phyloP scores from a whole-genome alignment of 73 alveolate genomes.

The Paramecium sexaurelia region DNA sequence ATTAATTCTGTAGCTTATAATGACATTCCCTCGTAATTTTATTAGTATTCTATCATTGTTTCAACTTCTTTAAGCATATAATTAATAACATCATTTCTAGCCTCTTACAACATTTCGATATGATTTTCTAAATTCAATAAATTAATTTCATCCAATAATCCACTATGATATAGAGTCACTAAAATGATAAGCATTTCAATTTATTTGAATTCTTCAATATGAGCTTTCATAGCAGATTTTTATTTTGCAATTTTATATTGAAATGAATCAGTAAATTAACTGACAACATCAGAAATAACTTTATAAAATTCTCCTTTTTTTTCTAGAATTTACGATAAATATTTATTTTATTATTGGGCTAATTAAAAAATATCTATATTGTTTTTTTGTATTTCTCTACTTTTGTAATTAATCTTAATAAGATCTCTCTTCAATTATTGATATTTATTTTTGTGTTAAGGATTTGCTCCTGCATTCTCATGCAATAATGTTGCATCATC shows the following conservation, averaged over 20 bases:
- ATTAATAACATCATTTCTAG: conserved; percentile 64
- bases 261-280: conserved; percentile 45
- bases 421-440: conserved; percentile 18
- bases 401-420: background rate
- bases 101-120: conserved; percentile 37
- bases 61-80: conserved; percentile 57
- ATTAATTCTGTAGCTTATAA: background rate
- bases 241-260: conserved; percentile 47
- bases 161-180: conserved; percentile 59
- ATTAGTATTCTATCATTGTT: conserved; percentile 41
- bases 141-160: conserved; percentile 8
- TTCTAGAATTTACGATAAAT: background rate
- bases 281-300: conserved; percentile 18
- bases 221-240: conserved; percentile 56
- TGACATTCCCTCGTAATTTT: conserved; percentile 52
- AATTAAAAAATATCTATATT: background rate
- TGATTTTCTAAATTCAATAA: conserved; percentile 22
- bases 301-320: conserved; percentile 61
- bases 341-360: background rate
- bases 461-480: conserved; percentile 2
- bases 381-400: background rate
- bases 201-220: conserved; percentile 27
- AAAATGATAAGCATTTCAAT: conserved; percentile 50
- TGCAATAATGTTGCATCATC: conserved; percentile 32
- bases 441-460: background rate